Percentiles rank a stretch among this genome's conserved stretches.
phyloP scores from a whole-genome alignment of 225 moss, liverwort and hornwort genomes.

The Bryum argenteum region DNA sequence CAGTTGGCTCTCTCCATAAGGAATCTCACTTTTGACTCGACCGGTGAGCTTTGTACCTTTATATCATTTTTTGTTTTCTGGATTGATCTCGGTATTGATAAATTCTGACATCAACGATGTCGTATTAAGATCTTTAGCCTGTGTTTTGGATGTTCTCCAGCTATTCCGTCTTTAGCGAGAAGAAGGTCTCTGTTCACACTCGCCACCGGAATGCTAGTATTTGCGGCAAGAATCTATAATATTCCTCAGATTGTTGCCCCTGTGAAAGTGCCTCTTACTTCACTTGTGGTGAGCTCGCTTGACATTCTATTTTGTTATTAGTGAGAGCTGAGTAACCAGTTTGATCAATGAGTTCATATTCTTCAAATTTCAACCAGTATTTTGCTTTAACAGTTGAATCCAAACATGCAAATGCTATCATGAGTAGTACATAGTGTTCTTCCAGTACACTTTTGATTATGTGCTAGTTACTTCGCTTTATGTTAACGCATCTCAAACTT shows the following conservation, averaged over 20 bases:
- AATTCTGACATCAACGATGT: not conserved
- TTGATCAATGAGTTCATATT: too few species aligned
- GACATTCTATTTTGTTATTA: not conserved
- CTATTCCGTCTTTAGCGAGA: slow-evolving; percentile 71
- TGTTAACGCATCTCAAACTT: slow-evolving; percentile 11
- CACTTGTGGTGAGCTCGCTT: slow-evolving; percentile 51
- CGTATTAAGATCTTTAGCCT: not conserved
- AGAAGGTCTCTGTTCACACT: slow-evolving; percentile 89
- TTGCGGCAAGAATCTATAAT: slow-evolving; percentile 81
- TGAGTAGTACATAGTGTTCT: too few species aligned
- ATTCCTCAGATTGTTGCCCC: slow-evolving; percentile 81
- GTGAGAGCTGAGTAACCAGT: too few species aligned
- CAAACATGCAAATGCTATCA: too few species aligned
- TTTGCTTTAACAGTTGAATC: too few species aligned
- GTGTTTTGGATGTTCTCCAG: slow-evolving; percentile 37
- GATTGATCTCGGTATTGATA: not conserved
- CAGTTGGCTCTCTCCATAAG: slow-evolving; percentile 88
- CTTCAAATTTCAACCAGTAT: too few species aligned
- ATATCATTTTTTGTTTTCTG: too few species aligned
- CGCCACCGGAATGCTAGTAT: slow-evolving; percentile 92
- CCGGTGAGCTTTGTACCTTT: slow-evolving; percentile 45
- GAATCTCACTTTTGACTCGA: slow-evolving; percentile 70
- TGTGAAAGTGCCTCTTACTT: slow-evolving; percentile 79
- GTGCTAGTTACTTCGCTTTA: not conserved
- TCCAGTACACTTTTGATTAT: too few species aligned